These are phyloP conservation scores for Aegilops speltoides DNA, from an alignment of 176 grass and related monocot genomes.

Conservation along the genomic window DNA sequence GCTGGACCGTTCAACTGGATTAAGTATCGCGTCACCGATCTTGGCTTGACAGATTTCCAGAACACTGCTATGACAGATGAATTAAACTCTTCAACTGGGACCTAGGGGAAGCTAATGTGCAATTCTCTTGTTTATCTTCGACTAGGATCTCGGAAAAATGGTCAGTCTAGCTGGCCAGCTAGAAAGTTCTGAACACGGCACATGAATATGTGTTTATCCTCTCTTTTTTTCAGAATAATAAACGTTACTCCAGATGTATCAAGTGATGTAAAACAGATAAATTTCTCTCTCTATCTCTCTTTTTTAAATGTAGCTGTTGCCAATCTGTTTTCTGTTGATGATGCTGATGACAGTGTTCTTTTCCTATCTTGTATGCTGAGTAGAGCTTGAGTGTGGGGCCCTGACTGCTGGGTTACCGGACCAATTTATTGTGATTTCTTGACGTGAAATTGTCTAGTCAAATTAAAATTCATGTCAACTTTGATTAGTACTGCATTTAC, in stretches of 20 bases:
- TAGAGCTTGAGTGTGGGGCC: neutral
- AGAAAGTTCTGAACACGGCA: neutral
- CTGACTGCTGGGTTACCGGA: too few species aligned
- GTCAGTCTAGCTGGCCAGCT: neutral
- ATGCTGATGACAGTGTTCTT: neutral
- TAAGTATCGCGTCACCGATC: slow-evolving; percentile 15
- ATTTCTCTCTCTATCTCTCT: too few species aligned
- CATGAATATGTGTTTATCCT: neutral
- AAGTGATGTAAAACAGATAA: neutral
- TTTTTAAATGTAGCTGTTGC: neutral
- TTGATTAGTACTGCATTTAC: too few species aligned
- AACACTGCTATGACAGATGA: neutral
- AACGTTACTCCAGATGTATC: neutral
- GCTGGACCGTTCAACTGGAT: slow-evolving; percentile 66
- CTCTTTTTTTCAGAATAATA: neutral
- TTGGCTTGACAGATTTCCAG: neutral
- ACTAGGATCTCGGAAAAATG: neutral
- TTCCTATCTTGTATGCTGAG: neutral
- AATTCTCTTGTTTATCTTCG: neutral
- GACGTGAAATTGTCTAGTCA: too few species aligned
- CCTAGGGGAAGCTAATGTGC: neutral
- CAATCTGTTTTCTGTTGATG: neutral
- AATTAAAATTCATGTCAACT: too few species aligned
- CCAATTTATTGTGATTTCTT: too few species aligned
- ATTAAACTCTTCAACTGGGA: neutral